These are phyloP conservation scores for Alternaria viburni DNA, from an alignment of 2,329 filamentous ascomycete genomes.

Conservation along the genomic window DNA sequence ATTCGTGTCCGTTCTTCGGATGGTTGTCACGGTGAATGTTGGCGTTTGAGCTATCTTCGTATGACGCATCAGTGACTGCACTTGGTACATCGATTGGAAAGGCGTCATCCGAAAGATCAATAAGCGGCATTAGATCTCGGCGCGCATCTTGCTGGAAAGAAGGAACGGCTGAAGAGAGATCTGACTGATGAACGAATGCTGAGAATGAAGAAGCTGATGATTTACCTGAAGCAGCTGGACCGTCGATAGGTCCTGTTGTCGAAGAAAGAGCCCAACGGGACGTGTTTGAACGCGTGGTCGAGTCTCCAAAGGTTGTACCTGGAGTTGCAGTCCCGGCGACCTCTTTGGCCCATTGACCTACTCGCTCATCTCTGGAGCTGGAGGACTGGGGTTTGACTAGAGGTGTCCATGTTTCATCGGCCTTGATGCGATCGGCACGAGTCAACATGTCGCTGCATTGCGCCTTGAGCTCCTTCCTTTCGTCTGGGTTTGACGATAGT, in stretches of 20 bases:
- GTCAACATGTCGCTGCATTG: constrained; percentile 74
- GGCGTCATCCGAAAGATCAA: constrained; percentile 9
- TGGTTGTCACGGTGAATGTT: background rate
- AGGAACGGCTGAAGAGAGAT: background rate
- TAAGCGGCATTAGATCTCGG: constrained; percentile 4
- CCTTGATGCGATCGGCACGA: constrained; percentile 78
- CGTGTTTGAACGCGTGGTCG: constrained; percentile 8
- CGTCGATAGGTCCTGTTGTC: constrained; percentile 4
- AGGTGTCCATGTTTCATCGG: constrained; percentile 31
- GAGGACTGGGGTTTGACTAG: constrained; percentile 7
- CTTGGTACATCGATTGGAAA: background rate
- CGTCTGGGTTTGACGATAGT: constrained; percentile 64
- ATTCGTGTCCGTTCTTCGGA: background rate
- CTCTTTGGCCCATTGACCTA: constrained; percentile 31
- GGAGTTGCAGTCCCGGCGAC: constrained; percentile 18
- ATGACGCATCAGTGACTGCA: constrained; percentile 15
- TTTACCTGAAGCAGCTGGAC: constrained; percentile 23
- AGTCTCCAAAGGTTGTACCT: background rate
- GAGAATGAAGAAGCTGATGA: constrained; percentile 14
- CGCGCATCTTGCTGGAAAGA: background rate
- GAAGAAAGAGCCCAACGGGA: constrained; percentile 15
- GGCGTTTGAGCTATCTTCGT: constrained; percentile 13
- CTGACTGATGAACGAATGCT: background rate
- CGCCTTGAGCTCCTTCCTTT: constrained; percentile 70
- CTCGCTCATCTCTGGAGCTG: constrained; percentile 17